phyloP scores from a whole-genome alignment of 495 filamentous ascomycete species.

The Clavariopsis aquatica region DNA sequence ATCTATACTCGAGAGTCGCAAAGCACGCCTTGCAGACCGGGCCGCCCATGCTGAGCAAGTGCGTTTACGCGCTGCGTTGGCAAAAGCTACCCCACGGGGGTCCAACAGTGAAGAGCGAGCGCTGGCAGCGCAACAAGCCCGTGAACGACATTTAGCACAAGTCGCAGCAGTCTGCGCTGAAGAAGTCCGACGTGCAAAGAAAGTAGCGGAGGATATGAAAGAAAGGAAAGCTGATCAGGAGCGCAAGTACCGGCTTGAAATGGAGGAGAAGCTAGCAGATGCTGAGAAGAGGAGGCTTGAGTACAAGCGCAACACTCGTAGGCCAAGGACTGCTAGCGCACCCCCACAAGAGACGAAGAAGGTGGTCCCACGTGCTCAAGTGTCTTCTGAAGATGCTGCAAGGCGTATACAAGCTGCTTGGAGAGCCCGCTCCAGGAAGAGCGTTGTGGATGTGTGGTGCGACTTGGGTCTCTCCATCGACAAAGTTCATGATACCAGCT shows the following conservation, averaged over 20 bases:
- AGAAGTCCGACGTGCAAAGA: constrained; percentile 92
- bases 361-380: background rate
- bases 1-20: constrained; percentile 89
- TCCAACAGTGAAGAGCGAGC: constrained; percentile 77
- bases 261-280: constrained; percentile 87
- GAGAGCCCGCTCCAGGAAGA: constrained; percentile 62
- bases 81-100: constrained; percentile 68
- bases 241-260: constrained; percentile 60
- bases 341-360: constrained; percentile 58
- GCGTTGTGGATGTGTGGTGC: constrained; percentile 62
- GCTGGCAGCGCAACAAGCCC: constrained; percentile 83
- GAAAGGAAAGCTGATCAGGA: constrained; percentile 87
- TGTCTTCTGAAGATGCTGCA: constrained; percentile 60
- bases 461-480: constrained; percentile 73
- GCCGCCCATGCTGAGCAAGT: constrained; percentile 97
- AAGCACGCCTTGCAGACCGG: constrained; percentile 87
- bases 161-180: constrained; percentile 93
- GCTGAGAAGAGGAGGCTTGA: constrained; percentile 69
- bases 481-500: constrained; percentile 69
- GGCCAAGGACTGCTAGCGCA: constrained; percentile 65
- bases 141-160: constrained; percentile 88
- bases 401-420: constrained; percentile 75
- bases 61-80: constrained; percentile 81
- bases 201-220: constrained; percentile 86
- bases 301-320: constrained; percentile 52